Conservation (phyloP, 331 rosid species). For the Stylosanthes scabra region DNA sequence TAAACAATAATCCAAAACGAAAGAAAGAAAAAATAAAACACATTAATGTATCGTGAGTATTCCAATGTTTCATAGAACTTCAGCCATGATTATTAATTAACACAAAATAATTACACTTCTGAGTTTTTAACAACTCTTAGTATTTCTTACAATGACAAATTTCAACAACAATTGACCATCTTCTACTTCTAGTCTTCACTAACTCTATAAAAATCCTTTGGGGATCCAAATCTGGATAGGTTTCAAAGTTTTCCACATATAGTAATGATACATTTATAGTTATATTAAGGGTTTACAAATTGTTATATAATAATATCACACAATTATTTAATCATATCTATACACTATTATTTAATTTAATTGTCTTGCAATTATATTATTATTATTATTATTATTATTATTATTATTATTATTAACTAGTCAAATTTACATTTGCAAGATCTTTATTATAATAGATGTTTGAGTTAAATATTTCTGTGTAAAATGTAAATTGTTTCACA, state of each 20-base stretch:
- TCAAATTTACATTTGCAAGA: too few species aligned
- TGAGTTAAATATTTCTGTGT: too few species aligned
- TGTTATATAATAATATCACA: too few species aligned
- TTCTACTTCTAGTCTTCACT: not conserved
- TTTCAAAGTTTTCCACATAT: not conserved
- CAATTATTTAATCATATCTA: too few species aligned
- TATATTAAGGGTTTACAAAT: not conserved
- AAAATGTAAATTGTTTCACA: too few species aligned
- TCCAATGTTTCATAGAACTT: not conserved
- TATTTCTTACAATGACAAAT: not conserved
- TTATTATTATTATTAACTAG: too few species aligned
- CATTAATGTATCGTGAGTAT: not conserved
- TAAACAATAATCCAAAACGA: too few species aligned
- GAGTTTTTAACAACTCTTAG: not conserved
- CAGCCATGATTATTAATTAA: not conserved
- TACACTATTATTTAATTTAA: too few species aligned
- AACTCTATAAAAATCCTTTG: not conserved
- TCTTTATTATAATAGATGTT: too few species aligned
- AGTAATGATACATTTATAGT: not conserved
- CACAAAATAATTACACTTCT: not conserved
- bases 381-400: too few species aligned
- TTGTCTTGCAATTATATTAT: too few species aligned
- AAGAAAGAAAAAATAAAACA: not conserved
- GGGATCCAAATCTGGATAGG: not conserved
- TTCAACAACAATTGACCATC: constrained; percentile 13